phyloP scores from a whole-genome alignment of 2,329 filamentous ascomycete genomes.

The Magnaporthales sp. region DNA sequence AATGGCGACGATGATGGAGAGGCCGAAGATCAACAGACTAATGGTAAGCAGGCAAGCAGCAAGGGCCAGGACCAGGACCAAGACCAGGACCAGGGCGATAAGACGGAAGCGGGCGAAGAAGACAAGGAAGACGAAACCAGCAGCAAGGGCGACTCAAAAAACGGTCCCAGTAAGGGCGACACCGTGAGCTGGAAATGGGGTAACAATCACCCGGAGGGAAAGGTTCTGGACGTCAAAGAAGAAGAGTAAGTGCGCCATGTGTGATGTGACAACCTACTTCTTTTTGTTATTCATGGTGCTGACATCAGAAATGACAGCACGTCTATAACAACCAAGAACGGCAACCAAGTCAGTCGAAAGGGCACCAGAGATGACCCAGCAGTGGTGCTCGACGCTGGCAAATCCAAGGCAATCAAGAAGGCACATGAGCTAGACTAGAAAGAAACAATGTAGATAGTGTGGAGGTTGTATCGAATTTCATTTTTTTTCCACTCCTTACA shows the following conservation, averaged over 20 bases:
- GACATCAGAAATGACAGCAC: conserved; percentile 17
- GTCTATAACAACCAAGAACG: conserved; percentile 30
- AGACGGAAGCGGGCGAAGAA: background rate
- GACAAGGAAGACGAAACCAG: background rate
- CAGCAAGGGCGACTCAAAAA: background rate
- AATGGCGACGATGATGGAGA: conserved; percentile 29
- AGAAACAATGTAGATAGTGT: background rate
- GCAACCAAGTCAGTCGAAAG: conserved; percentile 30
- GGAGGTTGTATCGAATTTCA: background rate
- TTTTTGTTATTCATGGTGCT: background rate
- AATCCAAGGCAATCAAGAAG: conserved; percentile 31
- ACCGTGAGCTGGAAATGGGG: conserved; percentile 40
- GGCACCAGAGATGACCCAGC: conserved; percentile 32
- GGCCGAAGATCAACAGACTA: background rate
- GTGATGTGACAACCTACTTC: background rate
- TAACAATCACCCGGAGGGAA: conserved; percentile 30
- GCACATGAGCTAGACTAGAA: conserved; percentile 28
- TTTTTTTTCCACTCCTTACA: too few relatives aligned
- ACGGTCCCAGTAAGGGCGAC: conserved; percentile 20
- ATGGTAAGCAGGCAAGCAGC: background rate
- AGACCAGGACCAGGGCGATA: background rate
- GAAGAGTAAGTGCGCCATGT: conserved; percentile 23
- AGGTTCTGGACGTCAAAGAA: conserved; percentile 33
- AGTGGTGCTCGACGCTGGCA: conserved; percentile 31
- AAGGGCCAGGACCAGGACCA: background rate